Evolutionary conservation across 129 eudicot genomes (phyloP), one percentile per base, ranked within the genome.

Genomic region (Lonicera japonica): DNA sequence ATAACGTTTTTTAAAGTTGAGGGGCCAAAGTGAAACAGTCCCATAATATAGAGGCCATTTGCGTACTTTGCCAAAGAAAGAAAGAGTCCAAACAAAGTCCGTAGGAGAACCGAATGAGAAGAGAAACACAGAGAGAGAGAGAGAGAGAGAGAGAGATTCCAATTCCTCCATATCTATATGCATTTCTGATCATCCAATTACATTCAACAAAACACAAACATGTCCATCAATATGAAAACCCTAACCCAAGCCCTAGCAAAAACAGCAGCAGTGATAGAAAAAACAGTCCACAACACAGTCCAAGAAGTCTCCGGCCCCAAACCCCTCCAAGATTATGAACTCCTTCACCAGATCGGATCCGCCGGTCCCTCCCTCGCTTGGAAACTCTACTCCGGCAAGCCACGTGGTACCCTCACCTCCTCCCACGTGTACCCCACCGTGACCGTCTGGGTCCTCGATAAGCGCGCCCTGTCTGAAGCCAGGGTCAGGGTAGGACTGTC

Each of bases 161-260:
- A n/a, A n/a, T n/a, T n/a, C n/a, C n/a, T 29, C 6, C 4, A 29
- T 6, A 29, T 6, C 36, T 29, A 29, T 29, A 29, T 29, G 36
- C 36, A 29, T 29, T 6, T 29, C 36, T 29, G 36, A 29, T 29
- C 36, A 29, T 11, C 50, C 13, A 43, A 43, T 43, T 43, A 1
- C 36, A n/a, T n/a, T n/a, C n/a, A n/a, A n/a, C n/a, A n/a, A n/a
- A n/a, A n/a, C n/a, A n/a, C n/a, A 77, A 65, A 53, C 58, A 92
- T 92, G 98, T 82, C 98, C 60, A 71, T 92, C 8, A 87, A 92
- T 60, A 92, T 92, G 96, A 92, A 92, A 75, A 80, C 91, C 71
- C 79, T 92, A n/a, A 79, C 95, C 21, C 95, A 92, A 63, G 98
- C 98, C 77, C 69, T 92, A 24, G 98, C 98, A n/a, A 92, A 92